Conservation (phyloP, 2,329 filamentous ascomycete genomes). For the Hymenoscyphus scutula region DNA sequence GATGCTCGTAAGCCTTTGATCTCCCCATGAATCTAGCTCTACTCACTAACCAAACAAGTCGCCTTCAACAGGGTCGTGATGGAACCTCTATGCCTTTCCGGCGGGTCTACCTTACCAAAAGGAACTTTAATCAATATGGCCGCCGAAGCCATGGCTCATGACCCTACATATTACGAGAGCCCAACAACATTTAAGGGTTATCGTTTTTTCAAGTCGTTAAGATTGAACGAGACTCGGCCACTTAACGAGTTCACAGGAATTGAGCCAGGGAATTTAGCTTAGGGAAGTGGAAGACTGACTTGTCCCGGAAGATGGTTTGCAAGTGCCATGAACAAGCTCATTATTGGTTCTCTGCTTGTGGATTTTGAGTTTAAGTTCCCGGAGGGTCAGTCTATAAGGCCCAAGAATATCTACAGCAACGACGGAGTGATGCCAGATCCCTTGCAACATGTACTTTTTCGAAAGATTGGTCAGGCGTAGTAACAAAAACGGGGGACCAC, state of each 20-base stretch:
- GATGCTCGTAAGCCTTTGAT: constrained; percentile 2
- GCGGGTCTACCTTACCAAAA: neutral
- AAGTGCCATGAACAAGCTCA: constrained; percentile 8
- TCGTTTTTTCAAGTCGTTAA: neutral
- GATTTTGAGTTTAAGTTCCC: constrained; percentile 9
- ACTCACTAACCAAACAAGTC: neutral
- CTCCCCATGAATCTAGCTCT: neutral
- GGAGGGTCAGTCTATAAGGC: neutral
- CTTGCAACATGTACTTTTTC: neutral
- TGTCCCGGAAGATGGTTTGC: constrained; percentile 11
- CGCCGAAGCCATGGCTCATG: neutral
- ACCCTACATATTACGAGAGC: constrained; percentile 1
- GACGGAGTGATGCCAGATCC: neutral
- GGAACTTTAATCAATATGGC: constrained; percentile 4
- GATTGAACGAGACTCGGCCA: neutral
- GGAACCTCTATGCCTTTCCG: neutral
- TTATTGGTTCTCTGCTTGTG: constrained; percentile 3
- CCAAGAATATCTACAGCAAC: neutral
- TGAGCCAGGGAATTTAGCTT: constrained; percentile 7
- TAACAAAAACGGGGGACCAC: too few relatives aligned
- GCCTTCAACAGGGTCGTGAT: neutral
- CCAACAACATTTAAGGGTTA: constrained; percentile 1
- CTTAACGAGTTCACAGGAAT: constrained; percentile 4
- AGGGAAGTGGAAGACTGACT: constrained; percentile 6
- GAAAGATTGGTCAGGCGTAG: neutral